Evolutionary conservation across 345 rosid genomes (phyloP).

Genomic region (Pistacia atlantica): DNA sequence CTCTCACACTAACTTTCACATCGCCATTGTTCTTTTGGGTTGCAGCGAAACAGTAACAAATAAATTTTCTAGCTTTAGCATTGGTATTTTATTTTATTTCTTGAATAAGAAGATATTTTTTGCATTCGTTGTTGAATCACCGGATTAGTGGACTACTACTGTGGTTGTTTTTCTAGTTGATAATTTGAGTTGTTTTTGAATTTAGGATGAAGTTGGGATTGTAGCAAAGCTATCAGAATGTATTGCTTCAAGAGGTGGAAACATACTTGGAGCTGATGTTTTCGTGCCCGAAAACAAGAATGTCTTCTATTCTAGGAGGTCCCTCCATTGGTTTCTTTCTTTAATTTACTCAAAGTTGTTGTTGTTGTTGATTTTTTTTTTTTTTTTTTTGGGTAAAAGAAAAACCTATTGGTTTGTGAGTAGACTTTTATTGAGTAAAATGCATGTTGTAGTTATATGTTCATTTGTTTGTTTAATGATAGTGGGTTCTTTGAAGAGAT

Average conservation of each 20-base stretch:
- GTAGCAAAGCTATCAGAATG: slow-evolving; percentile 91
- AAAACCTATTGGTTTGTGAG: neutral
- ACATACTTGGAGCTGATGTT: slow-evolving; percentile 88
- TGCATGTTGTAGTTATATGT: neutral
- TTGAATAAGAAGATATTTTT: neutral
- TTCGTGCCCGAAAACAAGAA: slow-evolving; percentile 79
- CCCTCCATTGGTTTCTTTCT: neutral
- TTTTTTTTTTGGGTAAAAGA: neutral
- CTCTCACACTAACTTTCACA: neutral
- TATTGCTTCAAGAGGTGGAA: slow-evolving; percentile 90
- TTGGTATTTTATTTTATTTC: neutral
- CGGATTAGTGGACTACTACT: neutral
- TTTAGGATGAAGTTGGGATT: slow-evolving; percentile 83
- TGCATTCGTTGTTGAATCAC: neutral
- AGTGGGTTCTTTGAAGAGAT: neutral
- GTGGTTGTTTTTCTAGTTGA: slow-evolving; percentile 12
- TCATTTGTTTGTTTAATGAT: neutral
- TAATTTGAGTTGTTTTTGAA: slow-evolving; percentile 10
- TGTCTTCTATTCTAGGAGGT: slow-evolving; percentile 95
- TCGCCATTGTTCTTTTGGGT: slow-evolving; percentile 6
- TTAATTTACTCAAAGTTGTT: neutral
- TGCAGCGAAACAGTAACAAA: slow-evolving; percentile 4
- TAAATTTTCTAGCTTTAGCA: neutral
- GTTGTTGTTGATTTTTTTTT: no score
- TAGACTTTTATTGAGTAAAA: neutral